Evolutionary conservation across 1,284 basidiomycete genomes (phyloP), one percentile per base, ranked within the genome.

Genomic region (Tilletia walkeri): DNA sequence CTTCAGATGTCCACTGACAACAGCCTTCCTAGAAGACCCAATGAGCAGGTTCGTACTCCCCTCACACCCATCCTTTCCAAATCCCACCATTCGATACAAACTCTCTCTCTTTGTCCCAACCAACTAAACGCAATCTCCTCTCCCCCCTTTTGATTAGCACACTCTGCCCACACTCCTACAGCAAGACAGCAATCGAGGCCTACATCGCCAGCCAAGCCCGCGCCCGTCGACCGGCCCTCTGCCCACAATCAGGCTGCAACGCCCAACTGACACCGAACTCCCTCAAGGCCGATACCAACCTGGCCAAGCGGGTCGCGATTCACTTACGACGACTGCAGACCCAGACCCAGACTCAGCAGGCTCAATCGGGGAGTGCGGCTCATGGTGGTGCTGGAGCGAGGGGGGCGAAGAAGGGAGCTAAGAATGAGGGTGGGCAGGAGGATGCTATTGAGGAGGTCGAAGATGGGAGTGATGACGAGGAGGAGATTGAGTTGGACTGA

Each of bases 391-490:
- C 10, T 72, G 80, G 30, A 70, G 65, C 24, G 65, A 80, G 41
- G 73, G 89, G 88, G 0, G 84, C 89, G 10, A 80, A 83, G 0
- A 77, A 89, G 24, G 36, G 18, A 16, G 71, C 73, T 68, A 74
- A 71, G 63, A 71, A 71, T 50, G 72, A 71, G 48, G 50, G 34
- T n/a, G 59, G 65, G 69, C 39, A 9, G 61, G 56, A 47, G 61
- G 70, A 69, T 45, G 68, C 24, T 39, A 56, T 47, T 47, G 70
- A 45, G 67, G 67, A 47, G 45, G 61, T 56, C 45, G 41, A 69
- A 36, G 70, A 65, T 14, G 66, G 66, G 20, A 45, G 66, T 18
- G 65, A 61, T 24, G 69, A 49, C 14, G 20, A 61, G 41, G 39
- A 50, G 39, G 47, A 53, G 71, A 72, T 20, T 16, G 61, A 30